Evolutionary conservation across 768 basidiomycete species (phyloP).

Genomic region (Rossbeevera mucosa): DNA sequence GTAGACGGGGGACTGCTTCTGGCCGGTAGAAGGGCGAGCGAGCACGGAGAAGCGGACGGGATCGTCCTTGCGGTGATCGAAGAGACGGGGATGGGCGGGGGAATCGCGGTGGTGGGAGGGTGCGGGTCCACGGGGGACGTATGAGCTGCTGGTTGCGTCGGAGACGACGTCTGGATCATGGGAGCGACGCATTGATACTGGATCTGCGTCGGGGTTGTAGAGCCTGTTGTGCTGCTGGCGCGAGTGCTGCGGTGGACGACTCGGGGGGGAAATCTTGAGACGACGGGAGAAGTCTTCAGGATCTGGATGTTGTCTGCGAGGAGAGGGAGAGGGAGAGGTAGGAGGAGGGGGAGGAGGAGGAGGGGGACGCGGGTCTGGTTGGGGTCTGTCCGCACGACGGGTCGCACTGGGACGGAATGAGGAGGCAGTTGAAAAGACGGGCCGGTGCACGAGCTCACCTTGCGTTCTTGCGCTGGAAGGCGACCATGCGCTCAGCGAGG

Average conservation of each 20-base stretch:
- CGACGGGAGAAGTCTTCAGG: constrained; percentile 69
- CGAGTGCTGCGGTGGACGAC: constrained; percentile 35
- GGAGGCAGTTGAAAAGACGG: background rate
- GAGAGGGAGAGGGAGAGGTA: constrained; percentile 32
- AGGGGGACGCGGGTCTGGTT: constrained; percentile 6
- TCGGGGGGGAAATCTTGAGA: constrained; percentile 59
- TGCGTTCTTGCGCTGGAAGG: constrained; percentile 61
- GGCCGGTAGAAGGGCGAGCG: constrained; percentile 41
- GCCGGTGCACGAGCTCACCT: constrained; percentile 33
- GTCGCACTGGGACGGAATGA: constrained; percentile 35
- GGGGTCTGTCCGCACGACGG: constrained; percentile 43
- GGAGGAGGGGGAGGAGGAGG: constrained; percentile 36
- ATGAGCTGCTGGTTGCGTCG: constrained; percentile 52
- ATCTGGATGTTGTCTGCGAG: constrained; percentile 43
- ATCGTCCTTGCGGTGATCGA: constrained; percentile 88
- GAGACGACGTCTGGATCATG: constrained; percentile 65
- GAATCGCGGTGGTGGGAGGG: constrained; percentile 34
- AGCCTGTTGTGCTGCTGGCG: constrained; percentile 45
- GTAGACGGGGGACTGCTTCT: constrained; percentile 47
- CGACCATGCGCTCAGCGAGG: constrained; percentile 61
- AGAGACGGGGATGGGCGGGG: constrained; percentile 52
- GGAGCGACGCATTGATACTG: constrained; percentile 55
- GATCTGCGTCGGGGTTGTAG: constrained; percentile 70
- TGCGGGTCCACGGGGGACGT: constrained; percentile 31
- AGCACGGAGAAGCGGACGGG: constrained; percentile 78